These are phyloP conservation scores for Fistulinella prunicolor DNA, from an alignment of 768 basidiomycete species.

Conservation along the genomic window DNA sequence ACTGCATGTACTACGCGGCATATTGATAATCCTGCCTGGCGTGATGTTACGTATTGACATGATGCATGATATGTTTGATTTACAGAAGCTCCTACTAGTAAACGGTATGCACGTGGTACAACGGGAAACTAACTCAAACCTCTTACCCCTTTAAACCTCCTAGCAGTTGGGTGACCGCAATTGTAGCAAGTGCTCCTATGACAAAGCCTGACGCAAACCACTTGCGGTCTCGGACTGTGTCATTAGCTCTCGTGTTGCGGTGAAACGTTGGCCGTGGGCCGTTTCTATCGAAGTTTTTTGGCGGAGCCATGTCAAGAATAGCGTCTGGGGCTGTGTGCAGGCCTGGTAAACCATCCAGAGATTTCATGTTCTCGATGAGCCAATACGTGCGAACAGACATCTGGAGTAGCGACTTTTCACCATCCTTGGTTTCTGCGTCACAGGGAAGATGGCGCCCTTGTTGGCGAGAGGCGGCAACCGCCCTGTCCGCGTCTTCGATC, in stretches of 20 bases:
- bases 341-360: slow-evolving; percentile 60
- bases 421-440: background rate
- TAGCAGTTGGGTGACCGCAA: slow-evolving; percentile 5
- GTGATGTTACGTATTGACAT: too few relatives aligned
- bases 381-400: slow-evolving; percentile 54
- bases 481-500: slow-evolving; percentile 42
- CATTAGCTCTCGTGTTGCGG: background rate
- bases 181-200: slow-evolving; percentile 12
- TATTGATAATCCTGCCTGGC: too few relatives aligned
- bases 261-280: slow-evolving; percentile 13
- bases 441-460: background rate
- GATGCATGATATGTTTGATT: too few relatives aligned
- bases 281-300: slow-evolving; percentile 18
- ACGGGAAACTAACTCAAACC: too few relatives aligned
- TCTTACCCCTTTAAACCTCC: background rate
- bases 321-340: slow-evolving; percentile 31
- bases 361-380: slow-evolving; percentile 45
- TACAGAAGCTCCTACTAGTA: too few relatives aligned
- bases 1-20: too few relatives aligned
- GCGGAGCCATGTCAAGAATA: slow-evolving; percentile 4
- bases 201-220: slow-evolving; percentile 19
- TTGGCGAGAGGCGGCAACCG: slow-evolving; percentile 4
- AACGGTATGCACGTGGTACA: too few relatives aligned
- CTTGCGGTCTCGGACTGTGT: background rate
- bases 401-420: background rate